phyloP scores from a whole-genome alignment of 1,284 basidiomycete species.

The Blastosporella zonata region DNA sequence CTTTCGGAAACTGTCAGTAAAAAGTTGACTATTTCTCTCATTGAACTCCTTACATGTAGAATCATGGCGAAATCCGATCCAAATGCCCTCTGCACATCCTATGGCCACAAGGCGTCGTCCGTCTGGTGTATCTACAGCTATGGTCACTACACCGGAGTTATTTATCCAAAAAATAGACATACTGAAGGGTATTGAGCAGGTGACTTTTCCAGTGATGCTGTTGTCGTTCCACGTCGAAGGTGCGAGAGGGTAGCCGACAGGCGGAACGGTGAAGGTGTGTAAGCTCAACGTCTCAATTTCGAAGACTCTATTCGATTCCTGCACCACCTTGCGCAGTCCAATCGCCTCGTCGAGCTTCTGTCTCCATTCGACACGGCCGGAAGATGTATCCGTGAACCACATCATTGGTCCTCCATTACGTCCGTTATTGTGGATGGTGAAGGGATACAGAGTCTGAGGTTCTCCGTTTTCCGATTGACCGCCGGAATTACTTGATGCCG shows the following conservation, averaged over 20 bases:
- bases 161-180: constrained; percentile 29
- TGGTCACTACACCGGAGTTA: constrained; percentile 4
- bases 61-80: constrained; percentile 92
- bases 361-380: constrained; percentile 84
- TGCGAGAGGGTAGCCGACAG: constrained; percentile 45
- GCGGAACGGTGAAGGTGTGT: constrained; percentile 80
- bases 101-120: constrained; percentile 85
- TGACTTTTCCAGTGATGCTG: constrained; percentile 84
- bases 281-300: constrained; percentile 83
- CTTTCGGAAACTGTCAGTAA: constrained; percentile 33
- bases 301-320: constrained; percentile 91
- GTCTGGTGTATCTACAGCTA: constrained; percentile 69
- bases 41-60: constrained; percentile 66
- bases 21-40: not conserved
- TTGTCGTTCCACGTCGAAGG: constrained; percentile 66
- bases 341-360: constrained; percentile 87
- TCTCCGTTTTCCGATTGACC: constrained; percentile 54
- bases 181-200: constrained; percentile 93
- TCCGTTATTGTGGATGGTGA: constrained; percentile 83
- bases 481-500: constrained; percentile 31
- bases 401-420: constrained; percentile 80
- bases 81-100: constrained; percentile 94
- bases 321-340: constrained; percentile 79
- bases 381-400: constrained; percentile 79
- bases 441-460: constrained; percentile 74